Conservation (phyloP, 352 stramenopile species). For the Pythium phragmiticola region DNA sequence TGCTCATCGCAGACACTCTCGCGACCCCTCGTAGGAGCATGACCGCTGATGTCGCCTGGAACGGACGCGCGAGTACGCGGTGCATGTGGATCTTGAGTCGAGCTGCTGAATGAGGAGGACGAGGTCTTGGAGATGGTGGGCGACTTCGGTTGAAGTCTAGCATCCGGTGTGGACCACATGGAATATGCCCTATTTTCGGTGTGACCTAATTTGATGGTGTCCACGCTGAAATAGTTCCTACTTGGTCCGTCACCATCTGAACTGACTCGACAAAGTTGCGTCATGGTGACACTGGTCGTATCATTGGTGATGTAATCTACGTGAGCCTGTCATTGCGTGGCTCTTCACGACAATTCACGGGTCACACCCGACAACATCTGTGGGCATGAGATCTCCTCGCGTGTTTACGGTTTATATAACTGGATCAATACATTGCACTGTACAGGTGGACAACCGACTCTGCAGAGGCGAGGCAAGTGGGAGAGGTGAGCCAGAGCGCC, state of each 20-base stretch:
- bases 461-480: conserved; percentile 1
- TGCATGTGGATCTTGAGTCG: background rate
- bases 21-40: background rate
- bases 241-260: no score
- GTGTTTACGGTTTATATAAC: no score
- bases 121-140: background rate
- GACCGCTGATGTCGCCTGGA: background rate
- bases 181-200: background rate
- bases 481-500: conserved; percentile 4
- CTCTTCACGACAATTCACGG: background rate
- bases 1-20: background rate
- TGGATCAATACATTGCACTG: no score
- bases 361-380: background rate
- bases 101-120: background rate
- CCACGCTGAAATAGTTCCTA: no score
- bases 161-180: conserved; percentile 4
- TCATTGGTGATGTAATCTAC: no score
- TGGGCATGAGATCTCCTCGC: background rate
- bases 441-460: background rate
- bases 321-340: background rate
- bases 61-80: background rate
- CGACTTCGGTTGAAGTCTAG: conserved; percentile 3
- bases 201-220: background rate
- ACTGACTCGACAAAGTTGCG: no score
- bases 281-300: no score